Percentiles rank a stretch among this genome's conserved stretches.
These are phyloP conservation scores for Monotropa hypopitys DNA, from an alignment of 179 eudicot species.

Conservation along the genomic window DNA sequence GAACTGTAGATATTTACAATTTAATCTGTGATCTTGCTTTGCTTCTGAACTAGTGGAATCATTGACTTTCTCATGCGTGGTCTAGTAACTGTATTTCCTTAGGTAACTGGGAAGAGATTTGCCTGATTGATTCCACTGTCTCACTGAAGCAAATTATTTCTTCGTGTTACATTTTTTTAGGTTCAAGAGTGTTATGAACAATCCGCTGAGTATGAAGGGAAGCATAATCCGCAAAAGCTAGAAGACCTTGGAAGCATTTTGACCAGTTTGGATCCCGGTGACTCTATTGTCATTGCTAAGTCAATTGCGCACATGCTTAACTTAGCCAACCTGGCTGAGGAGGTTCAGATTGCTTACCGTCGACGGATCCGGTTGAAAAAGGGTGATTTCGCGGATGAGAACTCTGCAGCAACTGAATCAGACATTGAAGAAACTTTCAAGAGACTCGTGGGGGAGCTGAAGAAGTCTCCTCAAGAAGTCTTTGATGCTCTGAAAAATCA, in stretches of 20 bases:
- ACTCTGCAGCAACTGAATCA: slow-evolving; percentile 70
- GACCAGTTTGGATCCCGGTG: slow-evolving; percentile 84
- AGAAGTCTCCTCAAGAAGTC: slow-evolving; percentile 74
- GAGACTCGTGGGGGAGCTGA: slow-evolving; percentile 61
- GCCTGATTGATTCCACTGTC: not conserved
- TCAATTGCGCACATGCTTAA: slow-evolving; percentile 83
- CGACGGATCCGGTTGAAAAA: slow-evolving; percentile 63
- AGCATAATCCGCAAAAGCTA: slow-evolving; percentile 53
- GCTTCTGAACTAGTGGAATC: not conserved
- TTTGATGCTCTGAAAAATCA: slow-evolving; percentile 82
- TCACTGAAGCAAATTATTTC: not conserved
- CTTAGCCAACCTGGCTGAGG: slow-evolving; percentile 88
- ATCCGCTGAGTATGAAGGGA: slow-evolving; percentile 87
- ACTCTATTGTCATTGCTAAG: slow-evolving; percentile 72
- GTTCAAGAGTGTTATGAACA: slow-evolving; percentile 92
- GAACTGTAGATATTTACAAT: not conserved
- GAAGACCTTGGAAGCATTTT: slow-evolving; percentile 74
- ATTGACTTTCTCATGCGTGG: not conserved
- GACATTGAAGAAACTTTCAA: slow-evolving; percentile 78
- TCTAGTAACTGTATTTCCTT: not conserved
- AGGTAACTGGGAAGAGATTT: not conserved
- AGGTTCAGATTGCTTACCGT: slow-evolving; percentile 77
- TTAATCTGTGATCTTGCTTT: not conserved
- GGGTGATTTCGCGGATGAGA: slow-evolving; percentile 71
- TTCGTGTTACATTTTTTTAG: slow-evolving; percentile 17